Conservation (phyloP, 2,329 filamentous ascomycete species). For the Dothistroma pini region DNA sequence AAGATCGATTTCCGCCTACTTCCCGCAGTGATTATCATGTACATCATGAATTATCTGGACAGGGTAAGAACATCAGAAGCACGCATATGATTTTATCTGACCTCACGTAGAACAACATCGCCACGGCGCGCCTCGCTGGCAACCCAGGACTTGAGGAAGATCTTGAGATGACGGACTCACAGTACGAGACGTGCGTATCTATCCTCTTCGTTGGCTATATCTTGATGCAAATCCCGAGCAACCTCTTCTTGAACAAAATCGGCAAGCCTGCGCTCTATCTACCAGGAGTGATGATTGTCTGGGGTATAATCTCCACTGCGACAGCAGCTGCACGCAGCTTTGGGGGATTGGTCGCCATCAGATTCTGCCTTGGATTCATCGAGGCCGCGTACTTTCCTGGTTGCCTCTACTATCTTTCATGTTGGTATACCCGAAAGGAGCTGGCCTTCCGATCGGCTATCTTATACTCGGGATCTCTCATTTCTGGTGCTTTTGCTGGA, state of each 20-base stretch:
- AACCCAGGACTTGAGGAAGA: constrained; percentile 46
- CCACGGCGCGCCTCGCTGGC: constrained; percentile 27
- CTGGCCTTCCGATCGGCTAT: constrained; percentile 50
- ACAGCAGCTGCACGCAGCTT: constrained; percentile 37
- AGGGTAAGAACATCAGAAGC: constrained; percentile 11
- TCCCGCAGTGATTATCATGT: constrained; percentile 68
- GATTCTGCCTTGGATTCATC: constrained; percentile 41
- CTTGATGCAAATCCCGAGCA: constrained; percentile 37
- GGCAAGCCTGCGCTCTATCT: constrained; percentile 35
- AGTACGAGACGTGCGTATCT: constrained; percentile 46
- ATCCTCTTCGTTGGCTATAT: constrained; percentile 43
- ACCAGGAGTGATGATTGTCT: constrained; percentile 34
- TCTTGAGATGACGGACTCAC: constrained; percentile 41
- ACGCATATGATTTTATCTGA: constrained; percentile 1
- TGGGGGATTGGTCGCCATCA: constrained; percentile 35
- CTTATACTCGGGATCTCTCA: constrained; percentile 50
- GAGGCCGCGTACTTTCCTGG: constrained; percentile 49
- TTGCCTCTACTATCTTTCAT: constrained; percentile 48
- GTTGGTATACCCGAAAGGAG: constrained; percentile 54
- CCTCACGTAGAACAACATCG: constrained; percentile 25
- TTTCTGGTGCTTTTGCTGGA: constrained; percentile 52
- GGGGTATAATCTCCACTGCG: constrained; percentile 34
- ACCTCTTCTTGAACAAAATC: constrained; percentile 37
- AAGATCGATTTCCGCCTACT: constrained; percentile 68
- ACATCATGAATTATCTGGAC: constrained; percentile 71